A percentile compares a stretch with the other conserved stretches of the same genome.
These are phyloP conservation scores for Balakata baccata DNA, from an alignment of 345 rosid genomes.

Conservation along the genomic window DNA sequence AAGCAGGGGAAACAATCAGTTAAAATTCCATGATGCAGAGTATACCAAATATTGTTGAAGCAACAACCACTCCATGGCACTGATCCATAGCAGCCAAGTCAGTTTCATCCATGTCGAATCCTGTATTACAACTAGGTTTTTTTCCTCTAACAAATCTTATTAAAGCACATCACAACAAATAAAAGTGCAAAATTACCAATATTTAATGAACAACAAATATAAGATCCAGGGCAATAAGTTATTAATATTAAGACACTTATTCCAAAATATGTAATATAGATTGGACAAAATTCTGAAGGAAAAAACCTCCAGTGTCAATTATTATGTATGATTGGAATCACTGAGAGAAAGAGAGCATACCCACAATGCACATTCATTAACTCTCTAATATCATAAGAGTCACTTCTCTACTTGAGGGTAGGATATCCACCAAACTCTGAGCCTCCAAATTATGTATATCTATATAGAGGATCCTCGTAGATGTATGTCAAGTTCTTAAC, in stretches of 20 bases:
- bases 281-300: neutral
- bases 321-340: neutral
- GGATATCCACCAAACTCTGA: slow-evolving; percentile 98
- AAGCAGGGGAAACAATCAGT: slow-evolving; percentile 9
- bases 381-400: slow-evolving; percentile 77
- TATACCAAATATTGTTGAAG: slow-evolving; percentile 94
- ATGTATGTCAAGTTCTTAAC: slow-evolving; percentile 70
- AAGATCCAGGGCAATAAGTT: slow-evolving; percentile 7
- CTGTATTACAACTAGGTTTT: slow-evolving; percentile 74
- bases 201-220: slow-evolving; percentile 10
- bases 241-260: neutral
- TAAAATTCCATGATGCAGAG: slow-evolving; percentile 16
- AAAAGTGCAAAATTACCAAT: slow-evolving; percentile 2
- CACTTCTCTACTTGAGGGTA: slow-evolving; percentile 69
- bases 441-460: slow-evolving; percentile 81
- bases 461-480: slow-evolving; percentile 57
- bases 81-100: slow-evolving; percentile 89
- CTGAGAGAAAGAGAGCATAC: slow-evolving; percentile 42
- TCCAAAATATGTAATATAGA: neutral
- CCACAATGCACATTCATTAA: slow-evolving; percentile 90
- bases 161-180: slow-evolving; percentile 5
- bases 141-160: slow-evolving; percentile 83
- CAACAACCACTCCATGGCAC: slow-evolving; percentile 85
- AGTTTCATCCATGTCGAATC: slow-evolving; percentile 77
- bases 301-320: neutral